Evolutionary conservation across 1,284 basidiomycete species (phyloP), one percentile per base, ranked within the genome.

Genomic region (Polyporus tsugae): DNA sequence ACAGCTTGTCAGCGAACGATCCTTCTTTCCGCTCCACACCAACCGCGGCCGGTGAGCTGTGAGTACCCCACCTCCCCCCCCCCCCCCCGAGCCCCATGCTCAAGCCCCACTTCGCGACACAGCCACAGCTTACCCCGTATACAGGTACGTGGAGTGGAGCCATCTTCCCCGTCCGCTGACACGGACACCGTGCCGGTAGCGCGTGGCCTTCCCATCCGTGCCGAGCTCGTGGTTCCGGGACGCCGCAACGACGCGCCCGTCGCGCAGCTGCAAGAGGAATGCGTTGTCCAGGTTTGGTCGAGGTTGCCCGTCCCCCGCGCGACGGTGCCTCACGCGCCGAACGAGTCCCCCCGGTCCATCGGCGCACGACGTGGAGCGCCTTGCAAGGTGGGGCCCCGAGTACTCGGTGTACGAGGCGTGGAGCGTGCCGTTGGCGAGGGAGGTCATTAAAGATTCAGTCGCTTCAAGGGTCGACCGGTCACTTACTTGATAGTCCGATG

Each of bases 191-290:
- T 63, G 61, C 39, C 61, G 22, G 57, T 59, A 67, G 42, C 17
- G 52, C 36, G 61, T 67, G 38, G 46, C 25, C 41, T 15, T 46
- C 33, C 61, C 35, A 35, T 58, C 39, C 41, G 61, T 2, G 17
- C 17, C 53, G 29, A 62, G 38, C 42, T 66, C 65, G 61, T 66
- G 57, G 55, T 60, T 67, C 10, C 61, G 39, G 57, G 29, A 67
- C 55, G 65, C 65, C 65, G 65, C 65, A 33, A 63, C 33, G 41
- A 66, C 42, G 60, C 35, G 13, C 41, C 65, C 55, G 61, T 62
- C 57, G 35, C 52, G 39, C 52, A 67, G 61, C 65, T 67, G 60
- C 39, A 67, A 55, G n/a, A 67, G 61, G 61, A 49, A 58, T 22
- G n/a, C 13, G 42, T 67, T 67, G 57, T 66, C n/a, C n/a, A 29